phyloP scores from a whole-genome alignment of 129 eudicot genomes.

The Lonicera japonica region DNA sequence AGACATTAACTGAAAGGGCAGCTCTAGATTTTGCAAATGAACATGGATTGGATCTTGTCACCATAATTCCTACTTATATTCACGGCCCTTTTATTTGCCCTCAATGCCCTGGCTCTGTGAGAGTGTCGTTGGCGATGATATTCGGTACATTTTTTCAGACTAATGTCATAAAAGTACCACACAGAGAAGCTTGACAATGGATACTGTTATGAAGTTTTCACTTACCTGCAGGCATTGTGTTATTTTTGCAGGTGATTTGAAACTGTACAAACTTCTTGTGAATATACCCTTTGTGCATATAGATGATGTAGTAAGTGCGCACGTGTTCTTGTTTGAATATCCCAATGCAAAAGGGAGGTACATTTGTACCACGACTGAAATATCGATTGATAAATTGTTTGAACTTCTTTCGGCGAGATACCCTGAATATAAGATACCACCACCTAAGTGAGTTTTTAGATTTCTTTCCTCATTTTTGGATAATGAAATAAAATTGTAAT shows the following conservation, averaged over 20 bases:
- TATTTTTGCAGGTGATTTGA: too few species aligned
- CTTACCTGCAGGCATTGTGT: too few species aligned
- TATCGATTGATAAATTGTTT: slow-evolving; percentile 9
- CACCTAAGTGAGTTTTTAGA: slow-evolving; percentile 8
- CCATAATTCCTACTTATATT: slow-evolving; percentile 31
- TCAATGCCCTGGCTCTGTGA: slow-evolving; percentile 19
- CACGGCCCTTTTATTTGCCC: slow-evolving; percentile 30
- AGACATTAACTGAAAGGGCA: slow-evolving; percentile 27
- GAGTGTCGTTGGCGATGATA: slow-evolving; percentile 21
- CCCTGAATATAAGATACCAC: slow-evolving; percentile 21
- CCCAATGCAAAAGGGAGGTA: too few species aligned
- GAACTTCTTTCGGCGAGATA: slow-evolving; percentile 17
- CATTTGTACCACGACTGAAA: too few species aligned
- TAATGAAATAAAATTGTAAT: neutral
- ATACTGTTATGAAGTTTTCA: too few species aligned
- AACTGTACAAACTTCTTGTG: too few species aligned
- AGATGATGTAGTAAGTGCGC: too few species aligned
- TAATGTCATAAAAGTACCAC: too few species aligned
- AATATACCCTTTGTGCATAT: too few species aligned
- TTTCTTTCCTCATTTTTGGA: neutral
- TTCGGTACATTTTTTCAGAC: slow-evolving; percentile 17
- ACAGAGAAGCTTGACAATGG: too few species aligned
- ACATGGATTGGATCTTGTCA: slow-evolving; percentile 29
- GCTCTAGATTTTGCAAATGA: slow-evolving; percentile 29
- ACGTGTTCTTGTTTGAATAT: too few species aligned